These are phyloP conservation scores for Castanospermum australe DNA, from an alignment of 306 rosid genomes.

Conservation along the genomic window DNA sequence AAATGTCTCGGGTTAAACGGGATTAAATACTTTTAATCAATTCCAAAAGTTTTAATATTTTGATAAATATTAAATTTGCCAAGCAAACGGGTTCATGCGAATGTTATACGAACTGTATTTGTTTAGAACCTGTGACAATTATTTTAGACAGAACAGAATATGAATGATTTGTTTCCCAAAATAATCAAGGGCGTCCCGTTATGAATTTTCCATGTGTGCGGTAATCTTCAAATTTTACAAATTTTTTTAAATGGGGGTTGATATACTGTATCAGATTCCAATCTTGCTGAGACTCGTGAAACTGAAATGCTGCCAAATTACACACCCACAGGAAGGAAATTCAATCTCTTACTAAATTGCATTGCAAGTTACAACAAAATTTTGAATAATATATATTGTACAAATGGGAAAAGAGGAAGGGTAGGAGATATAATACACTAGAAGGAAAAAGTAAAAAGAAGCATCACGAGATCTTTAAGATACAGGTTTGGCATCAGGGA, in stretches of 20 bases:
- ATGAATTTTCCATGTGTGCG: too few relatives aligned
- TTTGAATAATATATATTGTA: background rate
- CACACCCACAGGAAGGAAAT: background rate
- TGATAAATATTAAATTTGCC: too few relatives aligned
- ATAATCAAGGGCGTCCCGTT: too few relatives aligned
- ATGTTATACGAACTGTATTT: too few relatives aligned
- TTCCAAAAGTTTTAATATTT: too few relatives aligned
- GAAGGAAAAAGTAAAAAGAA: background rate
- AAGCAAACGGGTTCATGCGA: too few relatives aligned
- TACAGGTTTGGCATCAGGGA: conserved; percentile 38
- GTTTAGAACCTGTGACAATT: too few relatives aligned
- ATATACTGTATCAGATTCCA: background rate
- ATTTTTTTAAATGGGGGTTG: too few relatives aligned
- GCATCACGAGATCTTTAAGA: conserved; percentile 10
- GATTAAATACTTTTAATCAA: too few relatives aligned
- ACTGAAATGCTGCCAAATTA: background rate
- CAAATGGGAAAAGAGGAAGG: background rate
- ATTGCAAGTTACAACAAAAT: conserved; percentile 21
- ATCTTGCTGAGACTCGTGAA: background rate
- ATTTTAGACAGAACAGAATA: too few relatives aligned
- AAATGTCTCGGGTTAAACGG: too few relatives aligned
- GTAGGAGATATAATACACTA: background rate
- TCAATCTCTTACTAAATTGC: background rate
- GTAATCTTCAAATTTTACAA: background rate
- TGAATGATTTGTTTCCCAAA: too few relatives aligned